These are phyloP conservation scores for Fusarium sp. DNA, from an alignment of 2,329 filamentous ascomycete species.

Conservation along the genomic window DNA sequence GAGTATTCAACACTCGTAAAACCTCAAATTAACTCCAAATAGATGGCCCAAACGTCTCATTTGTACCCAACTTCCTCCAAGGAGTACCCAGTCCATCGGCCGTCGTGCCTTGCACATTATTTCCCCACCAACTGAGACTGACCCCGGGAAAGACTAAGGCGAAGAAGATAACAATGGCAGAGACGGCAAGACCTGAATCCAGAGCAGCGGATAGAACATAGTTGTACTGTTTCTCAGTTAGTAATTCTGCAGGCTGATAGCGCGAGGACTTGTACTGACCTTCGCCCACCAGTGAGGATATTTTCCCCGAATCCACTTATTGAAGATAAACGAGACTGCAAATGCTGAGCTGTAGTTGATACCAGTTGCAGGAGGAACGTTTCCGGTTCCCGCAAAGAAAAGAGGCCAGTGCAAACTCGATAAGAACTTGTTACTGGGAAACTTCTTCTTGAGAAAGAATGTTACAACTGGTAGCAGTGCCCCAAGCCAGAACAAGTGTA, in stretches of 20 bases:
- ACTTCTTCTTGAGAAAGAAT: background rate
- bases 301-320: slow-evolving; percentile 10
- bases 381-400: slow-evolving; percentile 1
- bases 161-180: slow-evolving; percentile 7
- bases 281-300: slow-evolving; percentile 13
- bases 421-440: background rate
- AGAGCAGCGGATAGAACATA: background rate
- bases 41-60: slow-evolving; percentile 7
- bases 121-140: slow-evolving; percentile 7
- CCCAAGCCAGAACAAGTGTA: slow-evolving; percentile 6
- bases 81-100: slow-evolving; percentile 1
- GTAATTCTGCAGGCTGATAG: accelerated
- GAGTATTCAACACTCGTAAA: too few species aligned
- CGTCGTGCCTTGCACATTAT: background rate
- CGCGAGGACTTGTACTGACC: background rate
- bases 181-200: background rate
- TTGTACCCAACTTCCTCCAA: slow-evolving; percentile 1
- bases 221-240: background rate
- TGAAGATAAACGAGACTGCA: slow-evolving; percentile 8
- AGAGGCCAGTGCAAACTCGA: slow-evolving; percentile 5
- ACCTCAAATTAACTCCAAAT: background rate
- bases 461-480: background rate
- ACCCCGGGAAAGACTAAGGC: background rate
- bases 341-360: background rate
- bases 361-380: background rate